Percentiles rank a stretch among this genome's conserved stretches.
Evolutionary conservation across 805 yeast species (phyloP).

Genomic region (Ogataea kodamae): DNA sequence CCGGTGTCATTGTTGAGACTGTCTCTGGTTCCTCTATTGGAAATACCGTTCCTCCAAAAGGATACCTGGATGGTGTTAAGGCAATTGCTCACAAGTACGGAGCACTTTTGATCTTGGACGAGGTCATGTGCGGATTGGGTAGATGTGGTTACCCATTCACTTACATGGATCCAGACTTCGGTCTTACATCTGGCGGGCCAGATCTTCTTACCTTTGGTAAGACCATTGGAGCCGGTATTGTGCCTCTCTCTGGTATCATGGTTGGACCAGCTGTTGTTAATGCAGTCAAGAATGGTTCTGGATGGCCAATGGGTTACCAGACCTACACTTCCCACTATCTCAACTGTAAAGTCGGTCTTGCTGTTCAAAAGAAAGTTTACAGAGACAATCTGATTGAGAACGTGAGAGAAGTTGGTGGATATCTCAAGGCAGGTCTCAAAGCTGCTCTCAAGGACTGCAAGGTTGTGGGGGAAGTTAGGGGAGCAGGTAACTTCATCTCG

Average conservation of each 20-base stretch:
- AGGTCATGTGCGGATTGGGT: conserved; percentile 56
- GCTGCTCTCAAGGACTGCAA: conserved; percentile 26
- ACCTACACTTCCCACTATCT: conserved; percentile 47
- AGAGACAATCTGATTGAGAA: conserved; percentile 37
- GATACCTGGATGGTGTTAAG: conserved; percentile 43
- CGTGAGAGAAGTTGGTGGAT: conserved; percentile 39
- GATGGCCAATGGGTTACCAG: conserved; percentile 42
- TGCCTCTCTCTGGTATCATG: conserved; percentile 45
- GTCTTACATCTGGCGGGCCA: conserved; percentile 33
- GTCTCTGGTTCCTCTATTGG: conserved; percentile 47
- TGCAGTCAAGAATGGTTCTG: conserved; percentile 39
- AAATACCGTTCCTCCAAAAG: conserved; percentile 41
- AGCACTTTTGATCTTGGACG: conserved; percentile 46
- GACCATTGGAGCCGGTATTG: conserved; percentile 48
- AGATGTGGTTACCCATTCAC: conserved; percentile 47
- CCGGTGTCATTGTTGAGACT: conserved; percentile 42
- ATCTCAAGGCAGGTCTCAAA: conserved; percentile 36
- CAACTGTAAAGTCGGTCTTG: conserved; percentile 42
- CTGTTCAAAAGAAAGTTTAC: conserved; percentile 42
- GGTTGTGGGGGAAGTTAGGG: conserved; percentile 48
- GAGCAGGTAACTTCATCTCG: conserved; percentile 51
- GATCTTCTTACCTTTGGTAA: conserved; percentile 48
- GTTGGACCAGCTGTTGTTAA: conserved; percentile 38
- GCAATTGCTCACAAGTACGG: conserved; percentile 49
- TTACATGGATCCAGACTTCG: conserved; percentile 23